Percentiles rank a stretch among this genome's conserved stretches.
Conservation (phyloP, 78 protist species). For the Cavenderia fasciculata region DNA sequence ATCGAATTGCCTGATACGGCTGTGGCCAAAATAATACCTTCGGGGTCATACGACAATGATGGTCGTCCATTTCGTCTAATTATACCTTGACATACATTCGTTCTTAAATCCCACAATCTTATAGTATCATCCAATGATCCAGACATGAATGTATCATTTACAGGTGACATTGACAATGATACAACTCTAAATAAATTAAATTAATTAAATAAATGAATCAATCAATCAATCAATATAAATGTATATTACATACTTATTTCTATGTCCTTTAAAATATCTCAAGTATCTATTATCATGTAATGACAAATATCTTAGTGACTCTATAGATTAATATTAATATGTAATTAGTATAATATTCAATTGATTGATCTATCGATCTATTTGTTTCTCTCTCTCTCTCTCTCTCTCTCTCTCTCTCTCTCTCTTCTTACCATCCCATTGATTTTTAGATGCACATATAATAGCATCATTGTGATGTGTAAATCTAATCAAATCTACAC, state of each 20-base stretch:
- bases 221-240: too few species aligned
- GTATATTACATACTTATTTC: constrained; percentile 46
- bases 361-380: not conserved
- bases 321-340: not conserved
- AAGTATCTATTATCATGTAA: constrained; percentile 87
- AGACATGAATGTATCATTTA: constrained; percentile 82
- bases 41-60: constrained; percentile 78
- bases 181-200: constrained; percentile 51
- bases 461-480: constrained; percentile 77
- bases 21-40: constrained; percentile 79
- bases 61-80: constrained; percentile 66
- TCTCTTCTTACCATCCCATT: constrained; percentile 74
- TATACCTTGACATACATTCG: constrained; percentile 79
- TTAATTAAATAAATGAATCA: too few species aligned
- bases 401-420: not conserved
- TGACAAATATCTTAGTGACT: constrained; percentile 85
- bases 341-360: not conserved
- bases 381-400: not conserved
- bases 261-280: constrained; percentile 89
- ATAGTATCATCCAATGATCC: constrained; percentile 79
- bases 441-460: constrained; percentile 84
- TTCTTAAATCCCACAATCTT: constrained; percentile 88
- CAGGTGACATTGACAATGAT: constrained; percentile 81
- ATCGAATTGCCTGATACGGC: constrained; percentile 49
- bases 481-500: constrained; percentile 78